phyloP scores from a whole-genome alignment of 2,329 filamentous ascomycete genomes.

The Xenosphaeropsis pyriputrescens region DNA sequence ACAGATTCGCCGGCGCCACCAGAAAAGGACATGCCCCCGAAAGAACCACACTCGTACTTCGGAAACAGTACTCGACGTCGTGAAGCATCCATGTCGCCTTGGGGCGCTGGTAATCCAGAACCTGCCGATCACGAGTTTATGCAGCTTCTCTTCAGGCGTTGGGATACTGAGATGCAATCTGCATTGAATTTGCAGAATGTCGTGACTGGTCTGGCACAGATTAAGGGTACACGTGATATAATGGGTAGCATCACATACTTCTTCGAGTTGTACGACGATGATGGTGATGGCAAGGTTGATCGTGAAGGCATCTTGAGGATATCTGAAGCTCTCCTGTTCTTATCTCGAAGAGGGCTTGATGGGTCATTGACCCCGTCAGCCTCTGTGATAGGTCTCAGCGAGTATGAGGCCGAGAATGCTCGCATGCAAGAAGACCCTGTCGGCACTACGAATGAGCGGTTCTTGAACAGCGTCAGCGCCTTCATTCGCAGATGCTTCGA shows the following conservation, averaged over 20 bases:
- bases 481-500: slow-evolving; percentile 96
- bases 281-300: slow-evolving; percentile 80
- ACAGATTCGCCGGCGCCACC: slow-evolving; percentile 61
- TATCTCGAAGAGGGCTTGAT: slow-evolving; percentile 77
- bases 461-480: slow-evolving; percentile 82
- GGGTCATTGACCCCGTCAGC: slow-evolving; percentile 53
- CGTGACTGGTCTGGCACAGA: slow-evolving; percentile 74
- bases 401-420: slow-evolving; percentile 20
- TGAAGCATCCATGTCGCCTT: slow-evolving; percentile 24
- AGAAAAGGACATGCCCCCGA: slow-evolving; percentile 28
- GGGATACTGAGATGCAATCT: slow-evolving; percentile 69
- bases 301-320: slow-evolving; percentile 90
- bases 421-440: slow-evolving; percentile 21
- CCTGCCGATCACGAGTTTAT: slow-evolving; percentile 94
- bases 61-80: slow-evolving; percentile 33
- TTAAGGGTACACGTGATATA: slow-evolving; percentile 89
- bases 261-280: slow-evolving; percentile 93
- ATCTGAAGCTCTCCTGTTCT: slow-evolving; percentile 83
- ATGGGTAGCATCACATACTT: slow-evolving; percentile 98
- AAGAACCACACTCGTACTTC: slow-evolving; percentile 45
- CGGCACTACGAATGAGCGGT: slow-evolving; percentile 68
- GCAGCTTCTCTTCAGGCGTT: slow-evolving; percentile 70
- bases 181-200: slow-evolving; percentile 81
- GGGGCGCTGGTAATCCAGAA: slow-evolving; percentile 42
- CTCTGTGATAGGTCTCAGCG: slow-evolving; percentile 37